Conservation (phyloP, 1,139 yeast genomes). For the Taphrina betulina region DNA sequence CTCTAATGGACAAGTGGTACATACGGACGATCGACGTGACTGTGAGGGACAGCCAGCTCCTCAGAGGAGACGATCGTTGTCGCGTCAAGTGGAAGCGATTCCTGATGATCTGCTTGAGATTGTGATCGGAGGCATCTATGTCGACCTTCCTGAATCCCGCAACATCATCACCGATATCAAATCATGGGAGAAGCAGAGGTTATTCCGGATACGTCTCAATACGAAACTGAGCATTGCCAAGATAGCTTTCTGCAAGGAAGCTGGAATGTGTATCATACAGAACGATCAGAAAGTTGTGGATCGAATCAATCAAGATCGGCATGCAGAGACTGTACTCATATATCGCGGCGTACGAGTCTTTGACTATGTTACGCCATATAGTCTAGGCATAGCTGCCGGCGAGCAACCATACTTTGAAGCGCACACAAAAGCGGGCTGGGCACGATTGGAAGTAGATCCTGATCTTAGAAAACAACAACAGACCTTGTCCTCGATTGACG, state of each 20-base stretch:
- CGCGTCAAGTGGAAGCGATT: neutral
- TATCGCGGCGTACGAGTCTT: slow-evolving; percentile 21
- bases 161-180: neutral
- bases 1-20: slow-evolving; percentile 50
- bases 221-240: slow-evolving; percentile 22
- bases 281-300: slow-evolving; percentile 3
- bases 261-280: slow-evolving; percentile 1
- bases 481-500: no score
- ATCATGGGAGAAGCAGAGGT: slow-evolving; percentile 8
- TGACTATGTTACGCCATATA: slow-evolving; percentile 9
- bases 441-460: slow-evolving; percentile 8
- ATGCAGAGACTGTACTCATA: slow-evolving; percentile 1
- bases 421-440: slow-evolving; percentile 24
- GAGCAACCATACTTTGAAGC: slow-evolving; percentile 21
- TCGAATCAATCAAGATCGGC: neutral
- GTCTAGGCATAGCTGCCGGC: slow-evolving; percentile 6
- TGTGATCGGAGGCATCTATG: slow-evolving; percentile 20
- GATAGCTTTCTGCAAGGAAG: slow-evolving; percentile 20
- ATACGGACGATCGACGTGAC: no score
- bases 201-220: slow-evolving; percentile 1
- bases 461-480: neutral
- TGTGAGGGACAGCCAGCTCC: no score
- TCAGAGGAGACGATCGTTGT: no score
- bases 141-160: slow-evolving; percentile 2
- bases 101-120: slow-evolving; percentile 11